Conservation (phyloP, 495 filamentous ascomycete species). For the Talaromyces wortmannii region DNA sequence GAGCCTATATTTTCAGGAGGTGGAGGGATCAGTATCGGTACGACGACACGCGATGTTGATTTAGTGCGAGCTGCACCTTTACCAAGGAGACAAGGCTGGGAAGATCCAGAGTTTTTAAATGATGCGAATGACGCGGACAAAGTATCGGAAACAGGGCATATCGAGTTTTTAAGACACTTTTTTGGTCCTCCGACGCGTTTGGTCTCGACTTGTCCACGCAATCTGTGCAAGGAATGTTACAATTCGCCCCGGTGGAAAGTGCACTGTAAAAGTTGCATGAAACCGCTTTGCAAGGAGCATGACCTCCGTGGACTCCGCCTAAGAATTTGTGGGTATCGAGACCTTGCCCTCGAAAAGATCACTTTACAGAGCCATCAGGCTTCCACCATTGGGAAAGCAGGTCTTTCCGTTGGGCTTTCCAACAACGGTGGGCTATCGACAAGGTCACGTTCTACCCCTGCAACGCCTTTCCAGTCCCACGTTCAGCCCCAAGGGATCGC, state of each 20-base stretch:
- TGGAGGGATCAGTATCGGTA: slow-evolving; percentile 52
- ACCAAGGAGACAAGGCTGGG: slow-evolving; percentile 45
- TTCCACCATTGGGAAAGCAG: not conserved
- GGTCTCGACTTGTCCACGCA: slow-evolving; percentile 47
- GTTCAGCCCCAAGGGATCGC: not conserved
- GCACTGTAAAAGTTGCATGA: slow-evolving; percentile 49
- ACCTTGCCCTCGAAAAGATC: slow-evolving; percentile 47
- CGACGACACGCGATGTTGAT: slow-evolving; percentile 45
- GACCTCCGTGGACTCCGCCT: slow-evolving; percentile 54
- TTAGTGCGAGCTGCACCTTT: slow-evolving; percentile 51
- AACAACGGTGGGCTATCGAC: slow-evolving; percentile 1
- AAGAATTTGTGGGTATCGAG: slow-evolving; percentile 52
- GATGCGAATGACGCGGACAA: slow-evolving; percentile 36
- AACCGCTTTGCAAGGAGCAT: slow-evolving; percentile 54
- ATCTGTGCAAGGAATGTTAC: slow-evolving; percentile 53
- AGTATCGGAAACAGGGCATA: slow-evolving; percentile 36
- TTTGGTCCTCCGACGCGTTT: slow-evolving; percentile 39
- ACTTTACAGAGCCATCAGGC: slow-evolving; percentile 22
- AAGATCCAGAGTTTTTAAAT: slow-evolving; percentile 45
- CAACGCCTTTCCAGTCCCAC: not conserved
- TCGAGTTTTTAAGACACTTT: slow-evolving; percentile 45
- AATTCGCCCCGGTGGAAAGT: slow-evolving; percentile 53
- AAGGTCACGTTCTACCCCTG: not conserved
- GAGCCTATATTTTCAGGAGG: slow-evolving; percentile 56
- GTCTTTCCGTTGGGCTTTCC: not conserved